Base-by-base conservation (phyloP, 495 filamentous ascomycete species). In the Hypoxylon trugodes region DNA sequence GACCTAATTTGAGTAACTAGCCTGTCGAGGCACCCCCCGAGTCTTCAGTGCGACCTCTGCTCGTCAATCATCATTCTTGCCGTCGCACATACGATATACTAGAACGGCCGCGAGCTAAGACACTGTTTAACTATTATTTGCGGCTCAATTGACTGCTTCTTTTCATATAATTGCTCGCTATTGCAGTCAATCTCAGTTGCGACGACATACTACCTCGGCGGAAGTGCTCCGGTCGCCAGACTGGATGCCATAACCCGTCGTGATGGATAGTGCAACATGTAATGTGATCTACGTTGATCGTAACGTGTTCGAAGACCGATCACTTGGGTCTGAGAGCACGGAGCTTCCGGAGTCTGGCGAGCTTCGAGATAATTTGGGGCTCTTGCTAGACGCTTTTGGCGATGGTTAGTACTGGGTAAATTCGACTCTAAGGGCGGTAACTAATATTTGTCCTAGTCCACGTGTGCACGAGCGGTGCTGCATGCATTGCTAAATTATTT, bases 211-310 rank as follows among this genome's bases (percentile, higher is more conserved):
- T 36, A 61, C 52, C 64, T 71, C 73, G 78, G 76, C 67, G 70
- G 74, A 77, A 74, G 77, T 71, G 76, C 70, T 75, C 77, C 76
- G 59, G 79, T 81, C 78, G 73, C 71, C 71, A 75, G 78, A 77
- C 78, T 77, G 77, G 77, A 73, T 75, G 78, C 74, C 76, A 72
- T 70, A 68, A 54, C 52, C 66, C 65, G 69, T 66, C 73, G 77
- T 69, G 55, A 89, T 90, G 88, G 89, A 91, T 75, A 79, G 81
- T 75, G 81, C 85, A 67, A 79, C 85, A 60, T 93, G 89, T 77
- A 87, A 90, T 77, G 86, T 91, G 58, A 87, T 95, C 63, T 95
- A 93, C 73, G 90, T 95, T 58, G 90, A 95, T 77, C 87, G 88
- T 71, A 84, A 86, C 47, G 84, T 90, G 49, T 78, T 76, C 59